Evolutionary conservation across 805 yeast genomes (phyloP), one percentile per base, ranked within the genome.

Genomic region (Dipodascopsis uninucleata): DNA sequence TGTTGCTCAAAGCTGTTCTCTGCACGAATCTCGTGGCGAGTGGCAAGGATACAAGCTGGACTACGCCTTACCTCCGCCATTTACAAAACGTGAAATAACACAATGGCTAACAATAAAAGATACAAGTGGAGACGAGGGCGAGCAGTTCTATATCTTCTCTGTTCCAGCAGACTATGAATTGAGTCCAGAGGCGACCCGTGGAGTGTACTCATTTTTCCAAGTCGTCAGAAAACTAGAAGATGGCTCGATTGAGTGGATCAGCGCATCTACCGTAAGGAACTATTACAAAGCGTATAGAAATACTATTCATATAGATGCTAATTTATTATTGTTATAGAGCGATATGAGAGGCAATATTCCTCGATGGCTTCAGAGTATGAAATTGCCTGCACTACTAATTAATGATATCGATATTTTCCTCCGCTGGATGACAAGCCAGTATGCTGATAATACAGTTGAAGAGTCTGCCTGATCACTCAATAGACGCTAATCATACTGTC

Each of bases 341-440:
- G 54, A 49, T 26, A 49, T 49, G 54, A 25, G 22, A 10, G 54
- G 54, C 16, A 49, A 47, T 25, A 17, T 48, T 25, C 52, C 52
- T 2, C 28, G 53, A 8, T 49, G 47, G 48, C 33, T 42, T 23
- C 54, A 49, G 34, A 47, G 43, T 20, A 23, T 33, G 39, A 46
- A 51, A 16, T 28, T 49, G 7, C 36, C 54, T 6, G 53, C 48
- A 4, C 36, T 49, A 9, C 24, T 49, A 28, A 45, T 36, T 12
- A 26, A 17, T 23, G 53, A 49, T 34, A 45, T 49, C 16, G 34
- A n/a, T 14, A 28, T 25, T 22, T 45, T 49, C 25, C 12, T 42
- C 21, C 23, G 28, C 22, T 49, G 53, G 53, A 41, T 49, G 54
- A n/a, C n/a, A n/a, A 18, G 35, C 35, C 14, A 31, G 35, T n/a